Evolutionary conservation across 768 basidiomycete species (phyloP).

Genomic region (Kwoniella sp.): DNA sequence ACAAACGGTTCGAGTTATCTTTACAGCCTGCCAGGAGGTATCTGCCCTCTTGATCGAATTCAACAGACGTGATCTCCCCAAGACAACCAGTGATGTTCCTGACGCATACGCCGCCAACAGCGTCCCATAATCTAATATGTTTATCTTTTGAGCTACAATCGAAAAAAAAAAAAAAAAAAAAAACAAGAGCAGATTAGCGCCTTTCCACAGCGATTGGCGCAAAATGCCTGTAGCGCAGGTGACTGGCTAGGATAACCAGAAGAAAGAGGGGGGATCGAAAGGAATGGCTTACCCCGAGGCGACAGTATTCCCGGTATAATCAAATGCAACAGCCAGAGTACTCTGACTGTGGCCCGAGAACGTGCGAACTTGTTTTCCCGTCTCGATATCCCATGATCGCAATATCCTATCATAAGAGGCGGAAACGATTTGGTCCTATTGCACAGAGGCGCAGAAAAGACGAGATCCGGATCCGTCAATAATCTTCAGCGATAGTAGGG

Average conservation of each 20-base stretch:
- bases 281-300: slow-evolving; percentile 49
- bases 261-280: not conserved
- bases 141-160: slow-evolving; percentile 46
- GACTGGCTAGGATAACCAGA: not conserved
- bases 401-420: slow-evolving; percentile 54
- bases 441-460: too few species aligned
- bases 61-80: slow-evolving; percentile 54
- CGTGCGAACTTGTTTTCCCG: slow-evolving; percentile 47
- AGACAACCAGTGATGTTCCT: slow-evolving; percentile 46
- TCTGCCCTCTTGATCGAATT: slow-evolving; percentile 46
- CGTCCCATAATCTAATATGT: slow-evolving; percentile 53
- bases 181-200: not conserved
- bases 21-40: slow-evolving; percentile 52
- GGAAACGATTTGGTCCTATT: slow-evolving; percentile 47
- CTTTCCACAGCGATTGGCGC: not conserved
- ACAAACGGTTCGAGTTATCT: slow-evolving; percentile 53
- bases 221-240: not conserved
- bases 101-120: slow-evolving; percentile 50
- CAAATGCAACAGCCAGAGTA: slow-evolving; percentile 45
- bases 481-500: too few species aligned
- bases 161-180: too few species aligned
- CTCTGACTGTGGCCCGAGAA: slow-evolving; percentile 53
- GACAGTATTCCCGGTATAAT: slow-evolving; percentile 47
- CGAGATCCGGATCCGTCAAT: too few species aligned
- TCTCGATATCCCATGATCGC: slow-evolving; percentile 48